Conservation (phyloP, 2,329 filamentous ascomycete species). For the Calonectria ilicicola region DNA sequence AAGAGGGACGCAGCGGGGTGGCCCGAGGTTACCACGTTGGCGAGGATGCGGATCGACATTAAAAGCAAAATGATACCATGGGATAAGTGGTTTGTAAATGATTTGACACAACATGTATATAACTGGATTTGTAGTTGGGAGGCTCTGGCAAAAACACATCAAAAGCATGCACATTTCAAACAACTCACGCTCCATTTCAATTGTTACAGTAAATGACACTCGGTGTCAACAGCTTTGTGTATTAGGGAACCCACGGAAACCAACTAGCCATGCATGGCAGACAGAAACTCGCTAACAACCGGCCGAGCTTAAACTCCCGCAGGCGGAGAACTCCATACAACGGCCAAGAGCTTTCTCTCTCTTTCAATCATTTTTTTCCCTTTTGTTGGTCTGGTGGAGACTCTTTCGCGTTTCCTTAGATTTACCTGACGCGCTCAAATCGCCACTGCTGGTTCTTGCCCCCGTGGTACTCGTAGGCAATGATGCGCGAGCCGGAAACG, state of each 20-base stretch:
- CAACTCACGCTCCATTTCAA: neutral
- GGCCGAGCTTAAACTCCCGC: conserved; percentile 2
- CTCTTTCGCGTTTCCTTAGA: neutral
- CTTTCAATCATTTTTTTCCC: neutral
- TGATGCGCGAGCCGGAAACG: neutral
- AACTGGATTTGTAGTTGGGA: neutral
- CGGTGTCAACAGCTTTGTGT: neutral
- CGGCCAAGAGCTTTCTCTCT: neutral
- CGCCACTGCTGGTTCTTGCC: neutral
- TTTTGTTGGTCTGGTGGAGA: neutral
- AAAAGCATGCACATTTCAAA: neutral
- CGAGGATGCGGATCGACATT: conserved; percentile 53
- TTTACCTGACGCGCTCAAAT: neutral
- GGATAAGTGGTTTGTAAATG: neutral
- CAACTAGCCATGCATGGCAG: neutral
- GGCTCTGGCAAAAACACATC: neutral
- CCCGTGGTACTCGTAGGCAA: neutral
- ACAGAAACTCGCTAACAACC: neutral
- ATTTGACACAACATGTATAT: neutral
- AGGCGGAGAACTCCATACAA: neutral
- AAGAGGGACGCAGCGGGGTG: conserved; percentile 88
- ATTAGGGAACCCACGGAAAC: neutral
- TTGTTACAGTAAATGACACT: no score
- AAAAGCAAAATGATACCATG: conserved; percentile 5
- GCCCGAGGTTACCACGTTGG: conserved; percentile 90